A percentile compares a stretch with the other conserved stretches of the same genome.
Conservation (phyloP, 805 yeast genomes). For the Pichia cephalocereana region DNA sequence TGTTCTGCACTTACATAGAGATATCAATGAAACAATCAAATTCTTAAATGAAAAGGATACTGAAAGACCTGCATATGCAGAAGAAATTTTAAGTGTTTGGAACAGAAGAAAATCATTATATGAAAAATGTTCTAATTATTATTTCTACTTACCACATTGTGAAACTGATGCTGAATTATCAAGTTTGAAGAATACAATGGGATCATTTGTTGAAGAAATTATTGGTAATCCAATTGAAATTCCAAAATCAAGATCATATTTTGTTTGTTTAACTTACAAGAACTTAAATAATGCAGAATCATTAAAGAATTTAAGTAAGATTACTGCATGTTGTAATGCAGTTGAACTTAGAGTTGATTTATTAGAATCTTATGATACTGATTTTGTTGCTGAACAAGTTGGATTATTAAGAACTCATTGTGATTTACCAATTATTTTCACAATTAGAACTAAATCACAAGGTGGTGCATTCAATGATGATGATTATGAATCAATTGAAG, state of each 20-base stretch:
- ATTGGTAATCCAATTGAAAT: slow-evolving; percentile 42
- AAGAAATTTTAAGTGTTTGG: slow-evolving; percentile 81
- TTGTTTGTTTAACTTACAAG: slow-evolving; percentile 63
- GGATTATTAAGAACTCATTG: slow-evolving; percentile 58
- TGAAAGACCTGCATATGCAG: slow-evolving; percentile 78
- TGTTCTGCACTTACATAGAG: slow-evolving; percentile 87
- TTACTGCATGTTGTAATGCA: slow-evolving; percentile 66
- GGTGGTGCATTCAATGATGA: slow-evolving; percentile 76
- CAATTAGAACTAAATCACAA: slow-evolving; percentile 67
- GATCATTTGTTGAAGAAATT: slow-evolving; percentile 47
- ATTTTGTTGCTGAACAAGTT: slow-evolving; percentile 65
- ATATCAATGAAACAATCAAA: slow-evolving; percentile 66
- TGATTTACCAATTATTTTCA: slow-evolving; percentile 68
- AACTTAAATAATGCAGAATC: slow-evolving; percentile 41
- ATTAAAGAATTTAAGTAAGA: slow-evolving; percentile 32
- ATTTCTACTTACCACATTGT: slow-evolving; percentile 72
- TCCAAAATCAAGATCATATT: slow-evolving; percentile 48
- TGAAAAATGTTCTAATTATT: slow-evolving; percentile 66
- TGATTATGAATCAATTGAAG: slow-evolving; percentile 36
- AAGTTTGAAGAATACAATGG: slow-evolving; percentile 50
- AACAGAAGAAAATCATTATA: slow-evolving; percentile 71
- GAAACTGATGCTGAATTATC: slow-evolving; percentile 42
- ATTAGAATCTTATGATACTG: slow-evolving; percentile 38
- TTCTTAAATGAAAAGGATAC: slow-evolving; percentile 67
- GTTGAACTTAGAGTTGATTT: slow-evolving; percentile 79